These are phyloP conservation scores for Solanum pimpinellifolium DNA, from an alignment of 257 asterid species.

Conservation along the genomic window DNA sequence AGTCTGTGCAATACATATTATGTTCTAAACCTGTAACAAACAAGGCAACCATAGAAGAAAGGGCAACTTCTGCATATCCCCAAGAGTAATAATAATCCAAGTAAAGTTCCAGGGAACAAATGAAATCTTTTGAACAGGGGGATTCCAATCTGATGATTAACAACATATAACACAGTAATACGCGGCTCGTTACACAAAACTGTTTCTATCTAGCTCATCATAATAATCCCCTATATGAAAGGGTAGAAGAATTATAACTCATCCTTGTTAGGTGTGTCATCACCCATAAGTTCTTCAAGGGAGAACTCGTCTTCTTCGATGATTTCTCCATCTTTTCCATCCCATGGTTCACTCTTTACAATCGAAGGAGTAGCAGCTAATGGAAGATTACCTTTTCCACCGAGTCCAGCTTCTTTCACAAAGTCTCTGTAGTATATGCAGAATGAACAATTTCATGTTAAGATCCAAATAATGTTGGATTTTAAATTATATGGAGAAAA, in stretches of 20 bases:
- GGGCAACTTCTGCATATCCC: neutral
- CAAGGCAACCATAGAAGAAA: neutral
- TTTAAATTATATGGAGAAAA: neutral
- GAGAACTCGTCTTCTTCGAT: slow-evolving; percentile 94
- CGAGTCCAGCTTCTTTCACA: slow-evolving; percentile 74
- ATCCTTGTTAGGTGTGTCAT: slow-evolving; percentile 38
- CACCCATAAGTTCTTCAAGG: slow-evolving; percentile 92
- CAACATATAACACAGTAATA: neutral
- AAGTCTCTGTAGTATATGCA: slow-evolving; percentile 50
- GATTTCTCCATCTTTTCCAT: slow-evolving; percentile 82
- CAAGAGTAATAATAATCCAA: neutral
- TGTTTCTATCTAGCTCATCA: neutral
- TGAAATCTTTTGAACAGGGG: neutral
- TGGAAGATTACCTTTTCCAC: slow-evolving; percentile 80
- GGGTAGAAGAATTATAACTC: slow-evolving; percentile 26
- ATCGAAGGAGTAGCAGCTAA: slow-evolving; percentile 44
- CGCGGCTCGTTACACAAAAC: neutral
- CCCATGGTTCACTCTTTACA: slow-evolving; percentile 67
- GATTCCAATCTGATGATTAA: neutral
- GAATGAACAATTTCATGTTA: neutral
- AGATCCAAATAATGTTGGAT: neutral
- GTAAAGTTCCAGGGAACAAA: neutral
- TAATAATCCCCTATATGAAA: neutral
- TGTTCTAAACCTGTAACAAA: neutral
- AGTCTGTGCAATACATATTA: neutral